Base-by-base conservation (phyloP, 306 rosid genomes). In the Fragaria vesca region DNA sequence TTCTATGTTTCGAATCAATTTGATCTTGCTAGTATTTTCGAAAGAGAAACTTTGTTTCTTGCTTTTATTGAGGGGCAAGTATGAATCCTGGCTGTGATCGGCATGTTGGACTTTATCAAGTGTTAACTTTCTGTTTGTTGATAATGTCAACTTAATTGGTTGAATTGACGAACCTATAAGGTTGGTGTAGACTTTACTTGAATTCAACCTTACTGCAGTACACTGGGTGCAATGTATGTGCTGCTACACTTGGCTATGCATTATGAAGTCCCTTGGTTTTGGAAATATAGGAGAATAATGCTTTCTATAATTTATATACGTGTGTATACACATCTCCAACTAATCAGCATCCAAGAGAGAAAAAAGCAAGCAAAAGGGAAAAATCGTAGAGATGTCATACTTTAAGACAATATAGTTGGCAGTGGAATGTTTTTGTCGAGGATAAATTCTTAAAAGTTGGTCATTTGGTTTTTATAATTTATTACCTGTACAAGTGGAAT, bases 131-230 rank as follows among this genome's bases (percentile, higher is more conserved):
- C 36, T 28, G 12, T 17, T 11, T 20, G 24, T 47, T 20, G n/a
- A 12, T 20, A 8, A 36, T 46, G 18, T 28, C 60, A 30, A 16
- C 8, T 52, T 28, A 4, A 9, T 17, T 45, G 15, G 30, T 32
- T 30, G 32, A 55, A 40, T 52, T 38, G 46, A 43, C 16, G 43
- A 47, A 62, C 47, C 8, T 38, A 10, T 32, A 26, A 5, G 30
- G 61, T 24, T 62, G 70, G 12, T 32, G 32, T 40, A 57, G 20
- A 50, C 18, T 16, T 24, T 11, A 67, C n/a, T 28, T 21, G 26
- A 77, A 67, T 54, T 40, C 57, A 26, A 18, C 55, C 70, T 28
- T 57, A 78, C 55, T 24, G 18, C 48, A 78, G 10, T n/a, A 66
- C 65, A 60, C 46, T 77, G 47, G 55, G 45, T 48, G 45, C 10